These are phyloP conservation scores for Batkoa obscura DNA, from an alignment of 371 early-diverging fungal genomes.

Conservation along the genomic window DNA sequence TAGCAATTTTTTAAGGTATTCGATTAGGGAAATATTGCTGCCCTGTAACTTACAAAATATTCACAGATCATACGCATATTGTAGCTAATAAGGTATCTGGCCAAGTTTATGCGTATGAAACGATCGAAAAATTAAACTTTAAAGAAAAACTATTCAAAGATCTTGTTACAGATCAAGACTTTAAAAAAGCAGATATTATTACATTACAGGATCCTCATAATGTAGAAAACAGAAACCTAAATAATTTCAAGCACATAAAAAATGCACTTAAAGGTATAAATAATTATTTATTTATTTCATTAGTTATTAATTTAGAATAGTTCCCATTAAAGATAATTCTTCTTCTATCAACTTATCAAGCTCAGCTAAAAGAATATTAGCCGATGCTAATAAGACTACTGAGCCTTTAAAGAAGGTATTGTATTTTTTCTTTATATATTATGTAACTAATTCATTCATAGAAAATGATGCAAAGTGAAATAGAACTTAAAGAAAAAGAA, in stretches of 20 bases:
- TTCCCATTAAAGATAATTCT: background rate
- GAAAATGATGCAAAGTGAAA: slow-evolving; percentile 14
- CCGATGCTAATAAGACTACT: background rate
- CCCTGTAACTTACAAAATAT: slow-evolving; percentile 76
- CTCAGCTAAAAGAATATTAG: background rate
- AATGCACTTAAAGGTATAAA: slow-evolving; percentile 32
- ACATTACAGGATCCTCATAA: slow-evolving; percentile 76
- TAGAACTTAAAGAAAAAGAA: slow-evolving; percentile 12
- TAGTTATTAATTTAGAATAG: background rate
- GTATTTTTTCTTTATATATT: slow-evolving; percentile 25
- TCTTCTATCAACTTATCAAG: background rate
- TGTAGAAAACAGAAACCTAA: slow-evolving; percentile 41
- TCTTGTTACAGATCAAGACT: slow-evolving; percentile 69
- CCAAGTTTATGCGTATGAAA: slow-evolving; percentile 74
- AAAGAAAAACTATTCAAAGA: slow-evolving; percentile 71
- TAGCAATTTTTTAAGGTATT: background rate
- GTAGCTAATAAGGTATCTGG: slow-evolving; percentile 75
- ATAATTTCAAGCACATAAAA: slow-evolving; percentile 49
- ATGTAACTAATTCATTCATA: slow-evolving; percentile 23
- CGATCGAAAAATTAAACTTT: slow-evolving; percentile 69
- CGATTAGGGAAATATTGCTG: slow-evolving; percentile 49
- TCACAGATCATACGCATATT: slow-evolving; percentile 75
- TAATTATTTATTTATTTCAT: background rate
- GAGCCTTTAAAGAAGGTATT: background rate
- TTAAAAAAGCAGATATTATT: slow-evolving; percentile 71